Conservation (phyloP, 768 basidiomycete genomes). For the Solioccasus polychromus region DNA sequence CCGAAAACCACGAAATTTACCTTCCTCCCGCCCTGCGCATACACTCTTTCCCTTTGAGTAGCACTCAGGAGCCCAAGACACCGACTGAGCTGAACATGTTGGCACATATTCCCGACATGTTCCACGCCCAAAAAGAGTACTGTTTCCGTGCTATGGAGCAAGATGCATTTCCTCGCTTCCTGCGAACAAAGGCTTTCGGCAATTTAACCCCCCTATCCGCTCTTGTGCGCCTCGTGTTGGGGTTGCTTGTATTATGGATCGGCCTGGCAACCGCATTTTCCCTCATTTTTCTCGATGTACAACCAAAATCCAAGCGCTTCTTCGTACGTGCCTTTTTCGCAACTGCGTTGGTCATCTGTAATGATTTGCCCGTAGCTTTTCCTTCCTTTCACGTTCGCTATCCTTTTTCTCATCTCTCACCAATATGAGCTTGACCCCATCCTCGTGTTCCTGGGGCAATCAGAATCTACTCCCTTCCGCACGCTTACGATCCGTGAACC, state of each 20-base stretch:
- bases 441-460: conserved; percentile 89
- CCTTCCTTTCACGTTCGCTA: conserved; percentile 86
- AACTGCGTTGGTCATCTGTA: background rate
- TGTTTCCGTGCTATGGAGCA: conserved; percentile 96
- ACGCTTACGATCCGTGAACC: conserved; percentile 89
- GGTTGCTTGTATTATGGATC: conserved; percentile 89
- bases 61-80: conserved; percentile 66
- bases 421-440: conserved; percentile 97
- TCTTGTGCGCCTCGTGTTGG: conserved; percentile 79
- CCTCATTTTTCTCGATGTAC: conserved; percentile 89
- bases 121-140: conserved; percentile 96
- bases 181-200: conserved; percentile 96
- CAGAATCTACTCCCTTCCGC: conserved; percentile 96
- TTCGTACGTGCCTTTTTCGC: conserved; percentile 66
- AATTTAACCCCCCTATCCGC: conserved; percentile 92
- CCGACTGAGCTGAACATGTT: conserved; percentile 66
- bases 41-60: conserved; percentile 83
- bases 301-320: conserved; percentile 88
- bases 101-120: conserved; percentile 94
- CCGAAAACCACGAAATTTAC: conserved; percentile 96
- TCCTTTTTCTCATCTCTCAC: conserved; percentile 90
- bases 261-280: conserved; percentile 89
- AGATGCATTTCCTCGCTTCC: conserved; percentile 90
- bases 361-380: conserved; percentile 64
- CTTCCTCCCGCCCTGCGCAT: conserved; percentile 91